Base-by-base conservation (phyloP, 768 basidiomycete genomes). In the Leucosporidium yakuticum region DNA sequence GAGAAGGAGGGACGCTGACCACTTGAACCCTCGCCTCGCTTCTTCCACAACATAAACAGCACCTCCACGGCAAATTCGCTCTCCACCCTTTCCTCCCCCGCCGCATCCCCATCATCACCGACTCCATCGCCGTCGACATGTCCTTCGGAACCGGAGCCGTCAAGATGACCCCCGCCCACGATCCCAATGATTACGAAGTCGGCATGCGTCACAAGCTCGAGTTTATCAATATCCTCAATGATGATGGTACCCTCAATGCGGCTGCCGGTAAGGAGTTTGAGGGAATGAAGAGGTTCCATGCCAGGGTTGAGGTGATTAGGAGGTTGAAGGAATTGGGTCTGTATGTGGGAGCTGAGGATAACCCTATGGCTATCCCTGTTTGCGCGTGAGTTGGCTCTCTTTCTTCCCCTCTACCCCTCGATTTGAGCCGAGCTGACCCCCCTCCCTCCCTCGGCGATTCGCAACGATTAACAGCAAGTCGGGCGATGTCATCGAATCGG, bases 201-300 rank as follows among this genome's bases (percentile, higher is more conserved):
- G 96, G 92, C 15, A 76, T 86, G 75, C 81, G 95, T 51, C 91
- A 98, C 77, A 85, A 87, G 19, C 83, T 99, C 27, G 87, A 89
- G 56, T 95, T 96, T 77, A 88, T 99, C 81, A 97, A 89, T 75
- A 88, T 98, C 70, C 78, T 98, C 75, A 96, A 96, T 76, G 95
- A 98, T 74, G 91, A 99, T 76, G 96, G 96, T 14, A 98, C 95
- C 0, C 84, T 94, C 78, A 98, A 97, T 77, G 86, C 83, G 32
- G 93, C 93, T 76, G 90, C 89, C 3, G 95, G 94, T 15, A 8
- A 44, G 8, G 67, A 67, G 56, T 70, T 68, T 36, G 61, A 89
- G 88, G 93, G 95, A n/a, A 91, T 96, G 89, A 95, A 95, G 79
- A 86, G 96, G 54, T 98, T 97, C 85, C 92, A 96, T 77, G 91